Percentiles rank a stretch among this genome's conserved stretches.
These are phyloP conservation scores for Penicillium tannophilum DNA, from an alignment of 495 filamentous ascomycete species.

Conservation along the genomic window DNA sequence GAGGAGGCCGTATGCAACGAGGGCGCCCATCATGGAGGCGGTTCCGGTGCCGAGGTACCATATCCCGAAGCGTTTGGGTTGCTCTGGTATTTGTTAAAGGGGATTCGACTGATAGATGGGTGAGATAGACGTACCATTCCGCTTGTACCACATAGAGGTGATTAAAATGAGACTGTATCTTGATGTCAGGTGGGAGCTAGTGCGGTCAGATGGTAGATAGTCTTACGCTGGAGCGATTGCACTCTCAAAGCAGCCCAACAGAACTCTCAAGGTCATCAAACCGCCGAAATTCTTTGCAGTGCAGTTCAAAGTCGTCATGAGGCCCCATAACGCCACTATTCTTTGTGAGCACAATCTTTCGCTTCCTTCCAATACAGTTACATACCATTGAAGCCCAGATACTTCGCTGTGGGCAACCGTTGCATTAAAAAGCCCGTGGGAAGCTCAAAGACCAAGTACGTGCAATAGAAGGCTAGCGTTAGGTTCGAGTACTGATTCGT, in stretches of 20 bases:
- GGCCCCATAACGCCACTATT: slow-evolving; percentile 58
- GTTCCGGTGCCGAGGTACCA: slow-evolving; percentile 63
- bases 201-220: slow-evolving; percentile 45
- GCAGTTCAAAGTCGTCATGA: slow-evolving; percentile 61
- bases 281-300: slow-evolving; percentile 51
- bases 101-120: slow-evolving; percentile 14
- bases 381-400: slow-evolving; percentile 49
- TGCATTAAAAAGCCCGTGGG: slow-evolving; percentile 47
- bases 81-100: slow-evolving; percentile 51
- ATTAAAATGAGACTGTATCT: slow-evolving; percentile 35
- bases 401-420: slow-evolving; percentile 49
- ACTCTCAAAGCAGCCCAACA: slow-evolving; percentile 68
- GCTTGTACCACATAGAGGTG: slow-evolving; percentile 37
- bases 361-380: neutral
- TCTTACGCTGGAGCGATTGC: slow-evolving; percentile 60
- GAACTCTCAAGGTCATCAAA: slow-evolving; percentile 54
- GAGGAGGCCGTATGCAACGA: slow-evolving; percentile 63
- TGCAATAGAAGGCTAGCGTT: slow-evolving; percentile 57
- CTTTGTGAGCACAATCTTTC: neutral
- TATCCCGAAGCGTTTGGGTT: slow-evolving; percentile 51
- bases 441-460: slow-evolving; percentile 43
- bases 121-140: slow-evolving; percentile 20
- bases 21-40: slow-evolving; percentile 59
- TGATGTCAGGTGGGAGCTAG: slow-evolving; percentile 34
- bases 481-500: slow-evolving; percentile 57